Conservation (phyloP, 1,284 basidiomycete species). For the Fomitopsis palustris region DNA sequence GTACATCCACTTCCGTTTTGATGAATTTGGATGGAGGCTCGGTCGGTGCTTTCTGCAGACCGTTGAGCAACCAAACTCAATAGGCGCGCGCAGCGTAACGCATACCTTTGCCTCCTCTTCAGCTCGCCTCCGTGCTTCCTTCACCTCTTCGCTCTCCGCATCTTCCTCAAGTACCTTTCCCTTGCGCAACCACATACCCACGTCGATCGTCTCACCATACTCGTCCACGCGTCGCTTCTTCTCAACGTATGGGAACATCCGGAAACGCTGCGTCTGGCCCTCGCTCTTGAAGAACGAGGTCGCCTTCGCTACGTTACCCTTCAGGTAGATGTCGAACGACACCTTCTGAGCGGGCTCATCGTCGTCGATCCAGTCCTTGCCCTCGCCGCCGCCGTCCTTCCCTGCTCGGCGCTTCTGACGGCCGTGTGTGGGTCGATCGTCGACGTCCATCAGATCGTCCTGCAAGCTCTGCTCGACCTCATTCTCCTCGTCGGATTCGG, state of each 20-base stretch:
- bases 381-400: conserved; percentile 43
- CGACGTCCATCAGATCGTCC: conserved; percentile 44
- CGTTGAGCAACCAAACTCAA: neutral
- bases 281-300: conserved; percentile 83
- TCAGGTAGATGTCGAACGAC: conserved; percentile 95
- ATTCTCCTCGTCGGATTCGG: conserved; percentile 61
- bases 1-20: conserved; percentile 68
- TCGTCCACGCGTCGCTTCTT: conserved; percentile 90
- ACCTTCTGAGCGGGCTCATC: conserved; percentile 75
- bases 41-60: conserved; percentile 56
- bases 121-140: conserved; percentile 67
- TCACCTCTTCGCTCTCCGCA: conserved; percentile 76
- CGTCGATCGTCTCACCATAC: conserved; percentile 94
- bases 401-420: conserved; percentile 37
- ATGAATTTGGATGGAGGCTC: conserved; percentile 94
- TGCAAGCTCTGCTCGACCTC: conserved; percentile 64
- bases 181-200: conserved; percentile 89
- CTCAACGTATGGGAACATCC: conserved; percentile 98
- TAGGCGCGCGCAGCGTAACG: conserved; percentile 1
- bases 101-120: conserved; percentile 79
- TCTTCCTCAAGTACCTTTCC: conserved; percentile 88
- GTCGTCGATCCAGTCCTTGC: conserved; percentile 56
- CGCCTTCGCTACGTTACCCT: conserved; percentile 84
- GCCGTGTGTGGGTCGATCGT: conserved; percentile 17
- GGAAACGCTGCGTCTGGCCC: conserved; percentile 72